Base-by-base conservation (phyloP, 352 stramenopile genomes). In the Globisporangium paroecandrum region DNA sequence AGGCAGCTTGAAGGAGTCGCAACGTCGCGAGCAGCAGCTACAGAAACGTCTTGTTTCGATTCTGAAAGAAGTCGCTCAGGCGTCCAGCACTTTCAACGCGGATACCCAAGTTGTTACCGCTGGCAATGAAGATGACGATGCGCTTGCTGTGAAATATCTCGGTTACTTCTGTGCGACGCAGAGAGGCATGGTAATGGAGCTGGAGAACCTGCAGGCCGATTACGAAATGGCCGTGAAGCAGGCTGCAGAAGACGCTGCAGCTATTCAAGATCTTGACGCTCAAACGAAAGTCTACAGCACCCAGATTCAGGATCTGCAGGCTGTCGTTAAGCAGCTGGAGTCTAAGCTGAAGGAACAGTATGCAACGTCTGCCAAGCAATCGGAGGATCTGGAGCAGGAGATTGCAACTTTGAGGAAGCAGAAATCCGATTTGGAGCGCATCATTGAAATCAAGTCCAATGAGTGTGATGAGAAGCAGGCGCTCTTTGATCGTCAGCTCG, bases 301-400 rank as follows among this genome's bases (percentile, higher is more conserved):
- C 0, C 77, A 90, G 32, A 77, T 89, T 25, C 47, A 75, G 15
- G 72, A 88, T 6, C 69, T 91, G 3, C 80, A 90, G 46, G 61
- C 66, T 22, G 68, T 83, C 32, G 74, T 79, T 10, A 68, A 75
- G 18, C 68, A 83, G 64, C 69, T 81, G 12, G 66, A 74, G 38
- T 58, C 59, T n/a, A 73, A 89, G 38, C 64, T 91, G 13, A 82
- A 85, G 69, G 66, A 85, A 49, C 65, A 83, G 38, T 81, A 87
- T 65, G 73, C 80, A 65, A 75, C 75, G 68, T 73, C 67, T 8
- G 75, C 77, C 13, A 65, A 77, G 3, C 68, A 72, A 25, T 80
- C 81, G 0, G 73, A 75, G 13, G 75, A 88, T 9, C 72, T 86
- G 27, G 79, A 82, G 54, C 68, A 87, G 3, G 74, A 90, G 43